Base-by-base conservation (phyloP, 306 rosid species). In the Herpetospermum pedunculosum region DNA sequence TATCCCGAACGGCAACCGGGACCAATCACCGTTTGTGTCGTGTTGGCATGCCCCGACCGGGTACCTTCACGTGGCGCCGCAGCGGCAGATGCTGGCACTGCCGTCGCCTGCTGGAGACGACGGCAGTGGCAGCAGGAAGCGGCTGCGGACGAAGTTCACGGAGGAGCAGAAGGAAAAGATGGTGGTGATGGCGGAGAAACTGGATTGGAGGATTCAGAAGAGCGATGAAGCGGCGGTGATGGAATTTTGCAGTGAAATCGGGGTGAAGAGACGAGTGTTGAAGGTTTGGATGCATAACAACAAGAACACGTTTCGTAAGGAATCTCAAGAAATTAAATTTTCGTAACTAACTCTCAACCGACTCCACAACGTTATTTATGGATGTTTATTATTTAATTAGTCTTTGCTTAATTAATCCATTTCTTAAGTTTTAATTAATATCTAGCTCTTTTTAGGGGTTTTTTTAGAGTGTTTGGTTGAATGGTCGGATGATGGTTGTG, bases 261-360 rank as follows among this genome's bases (percentile, higher is more conserved):
- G 92, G 75, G 83, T 88, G 73, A 82, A 80, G 68, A 82, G 88
- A 46, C 80, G 84, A 50, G 87, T 88, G 16, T 86, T 88, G 68
- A 88, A 82, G 81, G 89, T 88, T 32, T 88, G 92, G 92, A 83
- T 88, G 85, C 92, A 88, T 69, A 88, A 88, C 76, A 88, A 88
- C 78, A 88, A 85, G 80, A 82, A 83, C 76, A 78, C 76, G 25
- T 83, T 76, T 78, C 81, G 79, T 57, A 57, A 57, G 10, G 64
- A 26, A 15, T 14, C 64, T 5, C 4, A 57, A 3, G 1, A 28
- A 0, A 57, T 13, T 38, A 23, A 53, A 53, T 53, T 21, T 25
- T 23, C 60, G 0, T 57, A 57, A 29, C 64, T 0, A 57, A 54
- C 34, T 54, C 30, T n/a, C 11, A 50, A 19, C 55, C 9, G 52